These are phyloP conservation scores for Collariella sp. DNA, from an alignment of 495 filamentous ascomycete genomes.

Conservation along the genomic window DNA sequence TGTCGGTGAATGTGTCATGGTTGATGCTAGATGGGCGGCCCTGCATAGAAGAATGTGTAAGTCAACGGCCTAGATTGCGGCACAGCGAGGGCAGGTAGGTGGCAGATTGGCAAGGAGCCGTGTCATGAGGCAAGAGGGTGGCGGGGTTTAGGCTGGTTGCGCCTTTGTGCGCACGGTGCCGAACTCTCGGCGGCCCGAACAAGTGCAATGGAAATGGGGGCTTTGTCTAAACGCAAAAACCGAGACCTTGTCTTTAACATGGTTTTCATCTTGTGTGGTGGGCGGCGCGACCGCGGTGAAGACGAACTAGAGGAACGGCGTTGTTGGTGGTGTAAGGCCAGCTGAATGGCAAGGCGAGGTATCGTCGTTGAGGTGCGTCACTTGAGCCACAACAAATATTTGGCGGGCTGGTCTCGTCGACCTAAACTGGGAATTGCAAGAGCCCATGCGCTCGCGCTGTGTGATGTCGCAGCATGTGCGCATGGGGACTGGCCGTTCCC, in stretches of 20 bases:
- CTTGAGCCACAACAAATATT: constrained; percentile 27
- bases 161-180: constrained; percentile 24
- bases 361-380: not conserved
- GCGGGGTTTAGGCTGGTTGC: constrained; percentile 22
- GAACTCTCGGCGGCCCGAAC: constrained; percentile 24
- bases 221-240: constrained; percentile 18
- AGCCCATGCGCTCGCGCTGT: constrained; percentile 11
- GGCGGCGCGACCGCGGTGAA: constrained; percentile 11
- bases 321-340: constrained; percentile 9
- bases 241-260: constrained; percentile 49
- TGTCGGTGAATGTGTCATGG: constrained; percentile 60
- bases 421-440: constrained; percentile 1
- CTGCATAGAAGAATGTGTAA: constrained; percentile 21
- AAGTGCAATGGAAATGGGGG: not conserved
- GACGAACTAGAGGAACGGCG: constrained; percentile 4
- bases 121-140: constrained; percentile 8
- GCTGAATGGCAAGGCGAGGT: not conserved
- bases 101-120: not conserved
- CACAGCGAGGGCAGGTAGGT: not conserved
- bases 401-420: constrained; percentile 4
- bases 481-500: constrained; percentile 16
- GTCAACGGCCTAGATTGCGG: constrained; percentile 11
- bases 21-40: constrained; percentile 26
- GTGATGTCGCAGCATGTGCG: constrained; percentile 23
- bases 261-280: constrained; percentile 27